phyloP scores from a whole-genome alignment of 176 grass and related monocot species.

The Microstegium vimineum region DNA sequence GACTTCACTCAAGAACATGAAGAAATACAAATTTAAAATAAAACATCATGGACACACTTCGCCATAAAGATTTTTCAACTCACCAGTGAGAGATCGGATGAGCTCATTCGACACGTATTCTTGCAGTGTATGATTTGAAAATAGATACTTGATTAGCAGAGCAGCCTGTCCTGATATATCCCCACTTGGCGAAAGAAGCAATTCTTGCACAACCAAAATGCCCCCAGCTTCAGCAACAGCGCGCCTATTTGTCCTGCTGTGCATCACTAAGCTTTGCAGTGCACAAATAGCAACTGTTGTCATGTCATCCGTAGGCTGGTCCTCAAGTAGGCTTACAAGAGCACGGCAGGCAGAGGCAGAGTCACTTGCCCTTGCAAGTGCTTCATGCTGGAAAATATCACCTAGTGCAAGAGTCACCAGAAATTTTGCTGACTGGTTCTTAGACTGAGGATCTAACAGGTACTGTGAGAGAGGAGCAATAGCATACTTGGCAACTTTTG shows the following conservation, averaged over 20 bases:
- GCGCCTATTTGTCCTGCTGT: conserved; percentile 95
- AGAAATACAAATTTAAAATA: background rate
- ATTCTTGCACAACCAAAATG: conserved; percentile 88
- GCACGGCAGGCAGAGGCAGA: conserved; percentile 79
- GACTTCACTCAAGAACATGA: conserved; percentile 19
- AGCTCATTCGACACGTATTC: conserved; percentile 98
- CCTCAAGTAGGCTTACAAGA: conserved; percentile 85
- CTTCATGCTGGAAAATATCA: conserved; percentile 96
- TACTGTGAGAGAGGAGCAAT: conserved; percentile 88
- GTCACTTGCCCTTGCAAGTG: conserved; percentile 84
- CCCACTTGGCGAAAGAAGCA: conserved; percentile 72
- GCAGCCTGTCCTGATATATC: conserved; percentile 88
- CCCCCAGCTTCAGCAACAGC: conserved; percentile 89
- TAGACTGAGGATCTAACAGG: conserved; percentile 82
- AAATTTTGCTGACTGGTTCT: conserved; percentile 84
- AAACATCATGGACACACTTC: background rate
- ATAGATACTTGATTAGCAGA: conserved; percentile 83
- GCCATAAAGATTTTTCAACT: conserved; percentile 3
- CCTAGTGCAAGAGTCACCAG: conserved; percentile 86
- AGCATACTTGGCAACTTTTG: conserved; percentile 81
- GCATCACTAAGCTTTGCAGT: conserved; percentile 90
- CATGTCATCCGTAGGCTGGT: conserved; percentile 94
- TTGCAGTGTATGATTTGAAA: conserved; percentile 97
- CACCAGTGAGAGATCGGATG: conserved; percentile 92
- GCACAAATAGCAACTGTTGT: conserved; percentile 94